Conservation (phyloP, 352 stramenopile species). For the Phytophthora litchii region DNA sequence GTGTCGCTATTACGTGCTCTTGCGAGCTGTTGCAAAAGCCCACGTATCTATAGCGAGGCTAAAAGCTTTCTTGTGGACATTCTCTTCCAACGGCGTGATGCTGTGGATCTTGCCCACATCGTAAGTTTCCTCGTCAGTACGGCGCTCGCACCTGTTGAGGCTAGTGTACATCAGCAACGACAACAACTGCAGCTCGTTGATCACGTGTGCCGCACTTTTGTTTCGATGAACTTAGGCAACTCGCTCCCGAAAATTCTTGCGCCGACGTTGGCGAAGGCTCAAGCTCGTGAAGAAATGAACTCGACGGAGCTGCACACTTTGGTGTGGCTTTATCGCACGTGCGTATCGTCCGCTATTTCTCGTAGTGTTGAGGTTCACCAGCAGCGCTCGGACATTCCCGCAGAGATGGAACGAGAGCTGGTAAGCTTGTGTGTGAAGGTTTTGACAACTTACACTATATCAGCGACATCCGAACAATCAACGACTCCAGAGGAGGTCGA, state of each 20-base stretch:
- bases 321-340: constrained; percentile 63
- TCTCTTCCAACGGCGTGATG: constrained; percentile 64
- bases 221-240: constrained; percentile 68
- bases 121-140: constrained; percentile 85
- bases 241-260: constrained; percentile 74
- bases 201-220: constrained; percentile 70
- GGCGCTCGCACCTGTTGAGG: constrained; percentile 47
- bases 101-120: constrained; percentile 73
- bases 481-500: constrained; percentile 23
- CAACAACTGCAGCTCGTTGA: constrained; percentile 65
- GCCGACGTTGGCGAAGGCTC: constrained; percentile 60
- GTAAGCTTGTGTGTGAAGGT: constrained; percentile 29
- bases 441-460: constrained; percentile 18
- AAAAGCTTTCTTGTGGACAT: constrained; percentile 89
- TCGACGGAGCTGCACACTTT: constrained; percentile 63
- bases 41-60: constrained; percentile 57
- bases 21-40: constrained; percentile 78
- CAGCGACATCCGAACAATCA: constrained; percentile 12
- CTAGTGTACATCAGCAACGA: constrained; percentile 19
- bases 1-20: constrained; percentile 70
- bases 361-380: constrained; percentile 19
- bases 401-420: constrained; percentile 51
- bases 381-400: constrained; percentile 46
- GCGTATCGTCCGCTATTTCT: constrained; percentile 45
- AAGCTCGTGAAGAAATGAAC: constrained; percentile 41